Evolutionary conservation across 2,329 filamentous ascomycete species (phyloP).

Genomic region (Pseudogymnoascus sp.): DNA sequence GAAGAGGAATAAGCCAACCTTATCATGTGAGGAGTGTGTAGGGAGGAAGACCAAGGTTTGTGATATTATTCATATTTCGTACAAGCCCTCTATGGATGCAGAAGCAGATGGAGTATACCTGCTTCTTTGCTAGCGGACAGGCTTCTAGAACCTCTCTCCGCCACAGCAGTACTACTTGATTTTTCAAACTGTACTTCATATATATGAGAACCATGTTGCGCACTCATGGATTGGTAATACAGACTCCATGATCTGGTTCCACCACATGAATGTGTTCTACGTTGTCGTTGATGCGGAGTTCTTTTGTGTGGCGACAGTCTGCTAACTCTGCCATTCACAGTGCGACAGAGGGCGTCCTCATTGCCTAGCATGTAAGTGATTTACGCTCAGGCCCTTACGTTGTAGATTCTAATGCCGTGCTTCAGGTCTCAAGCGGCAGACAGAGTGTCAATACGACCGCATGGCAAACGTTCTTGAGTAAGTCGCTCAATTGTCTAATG

Average conservation of each 20-base stretch:
- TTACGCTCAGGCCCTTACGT: conserved; percentile 11
- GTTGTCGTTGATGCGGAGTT: not conserved
- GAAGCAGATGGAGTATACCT: not conserved
- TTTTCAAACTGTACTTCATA: not conserved
- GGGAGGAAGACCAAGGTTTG: conserved; percentile 73
- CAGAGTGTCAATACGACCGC: conserved; percentile 65
- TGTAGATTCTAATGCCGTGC: conserved; percentile 16
- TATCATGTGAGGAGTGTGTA: conserved; percentile 73
- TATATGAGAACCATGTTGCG: not conserved
- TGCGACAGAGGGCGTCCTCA: conserved; percentile 67
- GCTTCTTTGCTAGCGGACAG: not conserved
- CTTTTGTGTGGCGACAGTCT: not conserved
- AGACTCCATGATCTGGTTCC: not conserved
- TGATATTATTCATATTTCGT: not conserved
- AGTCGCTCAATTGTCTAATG: conserved; percentile 26
- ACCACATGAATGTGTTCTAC: not conserved
- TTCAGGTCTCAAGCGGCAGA: conserved; percentile 66
- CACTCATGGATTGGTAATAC: not conserved
- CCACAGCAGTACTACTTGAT: not conserved
- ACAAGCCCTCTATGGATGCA: not conserved
- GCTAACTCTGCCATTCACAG: conserved; percentile 33
- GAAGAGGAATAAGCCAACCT: conserved; percentile 75
- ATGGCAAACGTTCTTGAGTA: conserved; percentile 72
- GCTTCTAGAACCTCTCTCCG: not conserved
- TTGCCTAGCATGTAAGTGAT: conserved; percentile 53